Conservation (phyloP, 306 rosid species). For the Vigna radiata region DNA sequence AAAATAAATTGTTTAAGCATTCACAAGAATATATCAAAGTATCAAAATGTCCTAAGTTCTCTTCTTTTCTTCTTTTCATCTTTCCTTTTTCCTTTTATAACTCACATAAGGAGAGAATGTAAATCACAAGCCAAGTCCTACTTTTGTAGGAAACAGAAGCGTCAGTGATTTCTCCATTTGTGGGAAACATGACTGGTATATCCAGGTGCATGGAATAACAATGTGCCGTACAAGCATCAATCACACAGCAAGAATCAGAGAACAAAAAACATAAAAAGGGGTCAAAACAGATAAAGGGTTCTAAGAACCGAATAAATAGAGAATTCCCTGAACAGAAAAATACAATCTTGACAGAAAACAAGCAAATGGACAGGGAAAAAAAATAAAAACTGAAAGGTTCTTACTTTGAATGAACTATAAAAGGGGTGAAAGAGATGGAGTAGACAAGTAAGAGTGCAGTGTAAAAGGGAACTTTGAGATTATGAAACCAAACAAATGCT, state of each 20-base stretch:
- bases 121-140: not conserved
- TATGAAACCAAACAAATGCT: not conserved
- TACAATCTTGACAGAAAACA: not conserved
- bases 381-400: not conserved
- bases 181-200: not conserved
- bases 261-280: not conserved
- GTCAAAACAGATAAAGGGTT: conserved; percentile 8
- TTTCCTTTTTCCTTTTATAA: not conserved
- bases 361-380: not conserved
- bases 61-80: not conserved
- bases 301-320: not conserved
- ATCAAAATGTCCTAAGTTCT: not conserved
- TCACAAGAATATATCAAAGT: not conserved
- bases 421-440: not conserved
- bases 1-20: not conserved
- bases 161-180: not conserved
- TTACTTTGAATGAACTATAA: not conserved
- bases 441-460: not conserved
- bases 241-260: not conserved
- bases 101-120: not conserved
- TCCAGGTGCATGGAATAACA: not conserved
- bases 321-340: not conserved
- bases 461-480: not conserved
- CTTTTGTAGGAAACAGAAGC: not conserved
- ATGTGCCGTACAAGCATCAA: not conserved